Percentiles rank a stretch among this genome's conserved stretches.
Evolutionary conservation across 1,139 yeast species (phyloP).

Genomic region (Magnusiomyces suaveolens): DNA sequence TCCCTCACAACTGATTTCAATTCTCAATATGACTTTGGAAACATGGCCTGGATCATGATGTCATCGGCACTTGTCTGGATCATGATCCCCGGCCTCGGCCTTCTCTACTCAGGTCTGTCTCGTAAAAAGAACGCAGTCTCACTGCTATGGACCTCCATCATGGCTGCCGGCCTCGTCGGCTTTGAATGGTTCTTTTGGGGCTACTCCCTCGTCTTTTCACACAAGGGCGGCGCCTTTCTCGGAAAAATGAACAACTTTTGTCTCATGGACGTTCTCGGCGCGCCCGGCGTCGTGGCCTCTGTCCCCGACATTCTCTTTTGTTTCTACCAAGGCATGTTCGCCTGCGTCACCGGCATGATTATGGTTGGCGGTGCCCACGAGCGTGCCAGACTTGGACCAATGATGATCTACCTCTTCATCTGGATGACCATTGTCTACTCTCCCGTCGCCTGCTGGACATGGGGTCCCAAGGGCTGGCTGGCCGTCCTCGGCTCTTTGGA

Average conservation of each 20-base stretch:
- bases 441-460: constrained; percentile 94
- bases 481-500: constrained; percentile 73
- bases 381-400: constrained; percentile 88
- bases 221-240: constrained; percentile 56
- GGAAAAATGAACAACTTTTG: constrained; percentile 78
- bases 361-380: constrained; percentile 98
- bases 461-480: constrained; percentile 92
- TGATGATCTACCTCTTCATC: constrained; percentile 85
- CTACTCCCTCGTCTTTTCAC: constrained; percentile 76
- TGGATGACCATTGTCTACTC: constrained; percentile 97
- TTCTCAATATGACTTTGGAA: constrained; percentile 53
- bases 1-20: constrained; percentile 65
- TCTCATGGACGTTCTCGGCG: constrained; percentile 69
- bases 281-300: constrained; percentile 55
- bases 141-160: constrained; percentile 84
- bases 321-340: constrained; percentile 86
- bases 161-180: constrained; percentile 69
- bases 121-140: constrained; percentile 93
- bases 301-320: constrained; percentile 84
- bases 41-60: constrained; percentile 82
- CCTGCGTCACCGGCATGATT: constrained; percentile 81
- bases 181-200: constrained; percentile 99
- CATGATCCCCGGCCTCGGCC: constrained; percentile 91
- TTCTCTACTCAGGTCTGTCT: constrained; percentile 80
- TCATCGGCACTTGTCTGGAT: constrained; percentile 77